These are phyloP conservation scores for Kodamaea anthophila DNA, from an alignment of 1,139 yeast species.

Conservation along the genomic window DNA sequence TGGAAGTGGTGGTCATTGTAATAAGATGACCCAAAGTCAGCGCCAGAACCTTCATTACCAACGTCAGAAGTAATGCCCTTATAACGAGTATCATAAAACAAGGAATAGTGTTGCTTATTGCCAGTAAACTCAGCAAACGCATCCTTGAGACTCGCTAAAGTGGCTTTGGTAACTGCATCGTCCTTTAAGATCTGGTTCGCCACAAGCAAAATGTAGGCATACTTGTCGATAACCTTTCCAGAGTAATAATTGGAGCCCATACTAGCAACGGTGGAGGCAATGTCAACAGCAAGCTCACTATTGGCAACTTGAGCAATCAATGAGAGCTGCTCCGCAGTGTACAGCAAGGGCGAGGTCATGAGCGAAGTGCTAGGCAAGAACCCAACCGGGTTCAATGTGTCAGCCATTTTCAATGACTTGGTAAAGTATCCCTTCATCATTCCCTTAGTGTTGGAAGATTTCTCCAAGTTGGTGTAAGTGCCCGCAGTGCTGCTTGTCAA, in stretches of 20 bases:
- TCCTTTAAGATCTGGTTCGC: slow-evolving; percentile 56
- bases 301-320: slow-evolving; percentile 51
- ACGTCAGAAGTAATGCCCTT: slow-evolving; percentile 68
- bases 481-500: slow-evolving; percentile 32
- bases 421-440: slow-evolving; percentile 55
- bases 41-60: slow-evolving; percentile 34
- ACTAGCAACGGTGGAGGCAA: slow-evolving; percentile 41
- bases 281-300: slow-evolving; percentile 52
- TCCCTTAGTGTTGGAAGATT: slow-evolving; percentile 64
- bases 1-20: slow-evolving; percentile 81
- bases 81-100: slow-evolving; percentile 62
- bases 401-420: slow-evolving; percentile 42
- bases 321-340: slow-evolving; percentile 46
- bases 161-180: slow-evolving; percentile 40
- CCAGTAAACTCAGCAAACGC: slow-evolving; percentile 46
- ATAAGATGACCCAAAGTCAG: slow-evolving; percentile 54
- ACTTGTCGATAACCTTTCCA: slow-evolving; percentile 72
- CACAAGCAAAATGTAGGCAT: slow-evolving; percentile 63
- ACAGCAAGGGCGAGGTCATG: slow-evolving; percentile 28
- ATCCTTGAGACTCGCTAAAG: slow-evolving; percentile 44
- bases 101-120: slow-evolving; percentile 51
- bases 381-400: slow-evolving; percentile 43
- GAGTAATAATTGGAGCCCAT: slow-evolving; percentile 55
- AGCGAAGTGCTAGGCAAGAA: slow-evolving; percentile 56
- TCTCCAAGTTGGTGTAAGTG: slow-evolving; percentile 41